phyloP scores from a whole-genome alignment of 163 green algal species.

The Trebouxiophyceae sp. region DNA sequence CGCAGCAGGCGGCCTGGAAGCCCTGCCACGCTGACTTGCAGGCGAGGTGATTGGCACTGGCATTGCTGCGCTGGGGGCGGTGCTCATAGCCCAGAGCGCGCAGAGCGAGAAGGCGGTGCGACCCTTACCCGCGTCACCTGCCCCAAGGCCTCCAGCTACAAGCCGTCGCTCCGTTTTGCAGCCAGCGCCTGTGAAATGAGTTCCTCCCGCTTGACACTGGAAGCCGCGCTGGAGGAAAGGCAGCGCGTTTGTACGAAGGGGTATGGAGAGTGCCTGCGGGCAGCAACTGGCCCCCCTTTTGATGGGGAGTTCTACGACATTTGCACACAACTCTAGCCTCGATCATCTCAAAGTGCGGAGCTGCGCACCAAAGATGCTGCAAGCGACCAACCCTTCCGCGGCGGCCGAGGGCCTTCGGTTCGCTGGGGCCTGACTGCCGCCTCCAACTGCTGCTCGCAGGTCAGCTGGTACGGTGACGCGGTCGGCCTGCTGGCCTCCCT shows the following conservation, averaged over 20 bases:
- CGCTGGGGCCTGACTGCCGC: background rate
- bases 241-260: no score
- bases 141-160: no score
- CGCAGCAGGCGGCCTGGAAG: background rate
- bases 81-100: slow-evolving; percentile 22
- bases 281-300: no score
- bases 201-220: background rate
- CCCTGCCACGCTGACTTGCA: slow-evolving; percentile 1
- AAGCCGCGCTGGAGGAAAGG: no score
- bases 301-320: no score
- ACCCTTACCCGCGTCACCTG: background rate
- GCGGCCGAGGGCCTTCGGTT: no score
- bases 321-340: no score
- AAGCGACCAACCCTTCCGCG: background rate
- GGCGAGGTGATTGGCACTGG: slow-evolving; percentile 40
- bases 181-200: no score
- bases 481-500: slow-evolving; percentile 35
- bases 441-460: slow-evolving; percentile 1
- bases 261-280: background rate
- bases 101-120: slow-evolving; percentile 9
- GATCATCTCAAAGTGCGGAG: no score
- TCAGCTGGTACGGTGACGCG: slow-evolving; percentile 28
- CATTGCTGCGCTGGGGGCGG: slow-evolving; percentile 35
- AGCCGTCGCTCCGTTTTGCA: background rate
- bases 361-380: background rate